Percentiles rank a stretch among this genome's conserved stretches.
These are phyloP conservation scores for Phytophthora lateralis DNA, from an alignment of 352 stramenopile genomes.

Conservation along the genomic window DNA sequence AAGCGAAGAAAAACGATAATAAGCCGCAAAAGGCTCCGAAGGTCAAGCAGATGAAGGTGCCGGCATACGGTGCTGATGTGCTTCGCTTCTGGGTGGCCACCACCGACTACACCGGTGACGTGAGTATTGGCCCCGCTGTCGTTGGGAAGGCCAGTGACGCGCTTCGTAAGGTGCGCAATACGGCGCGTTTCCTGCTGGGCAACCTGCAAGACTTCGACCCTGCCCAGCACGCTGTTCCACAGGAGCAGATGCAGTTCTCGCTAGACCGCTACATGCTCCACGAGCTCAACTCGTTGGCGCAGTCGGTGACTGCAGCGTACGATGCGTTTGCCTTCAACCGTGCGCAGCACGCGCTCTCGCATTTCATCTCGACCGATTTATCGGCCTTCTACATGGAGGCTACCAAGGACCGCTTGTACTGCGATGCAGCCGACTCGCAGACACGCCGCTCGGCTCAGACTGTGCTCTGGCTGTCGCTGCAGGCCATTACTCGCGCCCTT, in stretches of 20 bases:
- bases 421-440: slow-evolving; percentile 84
- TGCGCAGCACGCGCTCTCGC: slow-evolving; percentile 91
- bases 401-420: slow-evolving; percentile 97
- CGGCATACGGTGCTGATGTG: slow-evolving; percentile 96
- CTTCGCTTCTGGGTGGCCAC: slow-evolving; percentile 97
- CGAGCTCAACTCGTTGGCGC: slow-evolving; percentile 79
- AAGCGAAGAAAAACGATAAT: slow-evolving; percentile 71
- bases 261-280: slow-evolving; percentile 98
- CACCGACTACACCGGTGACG: slow-evolving; percentile 97
- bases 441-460: slow-evolving; percentile 90
- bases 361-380: slow-evolving; percentile 94
- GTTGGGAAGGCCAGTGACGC: slow-evolving; percentile 87
- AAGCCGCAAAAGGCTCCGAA: slow-evolving; percentile 74
- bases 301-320: slow-evolving; percentile 87
- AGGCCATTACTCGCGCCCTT: slow-evolving; percentile 63
- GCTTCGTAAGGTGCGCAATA: slow-evolving; percentile 95
- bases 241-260: slow-evolving; percentile 82
- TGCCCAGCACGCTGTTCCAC: slow-evolving; percentile 73
- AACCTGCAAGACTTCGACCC: slow-evolving; percentile 96
- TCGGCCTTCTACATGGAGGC: slow-evolving; percentile 99
- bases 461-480: slow-evolving; percentile 74
- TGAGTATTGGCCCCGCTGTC: slow-evolving; percentile 93
- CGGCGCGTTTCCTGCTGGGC: slow-evolving; percentile 95
- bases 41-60: slow-evolving; percentile 63
- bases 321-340: slow-evolving; percentile 91